Conservation (phyloP, 352 stramenopile species). For the Pythium angustatum region DNA sequence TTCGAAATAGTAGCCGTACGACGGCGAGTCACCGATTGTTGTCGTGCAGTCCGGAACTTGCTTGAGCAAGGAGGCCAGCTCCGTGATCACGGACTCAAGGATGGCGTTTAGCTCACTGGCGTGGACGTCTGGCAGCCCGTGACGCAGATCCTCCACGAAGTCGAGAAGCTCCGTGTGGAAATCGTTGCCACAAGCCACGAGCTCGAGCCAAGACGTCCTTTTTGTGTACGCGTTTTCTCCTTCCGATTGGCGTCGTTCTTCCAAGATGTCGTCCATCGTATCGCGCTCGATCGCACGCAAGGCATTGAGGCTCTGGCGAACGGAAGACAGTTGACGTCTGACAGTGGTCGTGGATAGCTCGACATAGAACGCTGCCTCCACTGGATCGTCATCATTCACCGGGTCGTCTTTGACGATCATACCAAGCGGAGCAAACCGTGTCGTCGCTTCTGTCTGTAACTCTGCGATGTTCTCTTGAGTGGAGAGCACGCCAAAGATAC, state of each 20-base stretch:
- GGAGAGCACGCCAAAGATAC: constrained; percentile 16
- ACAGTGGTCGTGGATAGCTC: neutral
- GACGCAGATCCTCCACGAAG: neutral
- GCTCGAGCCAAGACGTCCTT: neutral
- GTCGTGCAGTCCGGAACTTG: constrained; percentile 65
- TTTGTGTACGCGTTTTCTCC: neutral
- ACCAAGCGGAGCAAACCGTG: neutral
- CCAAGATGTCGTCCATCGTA: constrained; percentile 6
- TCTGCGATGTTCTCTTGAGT: constrained; percentile 16
- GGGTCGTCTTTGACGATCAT: neutral
- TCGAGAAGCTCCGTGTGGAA: neutral
- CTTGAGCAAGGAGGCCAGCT: constrained; percentile 40
- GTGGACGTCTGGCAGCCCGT: neutral
- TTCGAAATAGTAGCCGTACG: constrained; percentile 77
- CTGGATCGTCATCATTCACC: neutral
- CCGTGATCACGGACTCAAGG: constrained; percentile 20
- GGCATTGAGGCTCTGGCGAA: neutral
- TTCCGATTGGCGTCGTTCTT: neutral
- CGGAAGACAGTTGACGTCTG: neutral
- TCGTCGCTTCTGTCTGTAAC: neutral
- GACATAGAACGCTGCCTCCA: neutral
- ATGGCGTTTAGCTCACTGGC: neutral
- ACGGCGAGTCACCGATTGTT: constrained; percentile 47
- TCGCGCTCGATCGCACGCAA: constrained; percentile 1
- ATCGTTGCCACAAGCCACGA: neutral